Base-by-base conservation (phyloP, 176 grass and related monocot genomes). In the Triticum dicoccoides region DNA sequence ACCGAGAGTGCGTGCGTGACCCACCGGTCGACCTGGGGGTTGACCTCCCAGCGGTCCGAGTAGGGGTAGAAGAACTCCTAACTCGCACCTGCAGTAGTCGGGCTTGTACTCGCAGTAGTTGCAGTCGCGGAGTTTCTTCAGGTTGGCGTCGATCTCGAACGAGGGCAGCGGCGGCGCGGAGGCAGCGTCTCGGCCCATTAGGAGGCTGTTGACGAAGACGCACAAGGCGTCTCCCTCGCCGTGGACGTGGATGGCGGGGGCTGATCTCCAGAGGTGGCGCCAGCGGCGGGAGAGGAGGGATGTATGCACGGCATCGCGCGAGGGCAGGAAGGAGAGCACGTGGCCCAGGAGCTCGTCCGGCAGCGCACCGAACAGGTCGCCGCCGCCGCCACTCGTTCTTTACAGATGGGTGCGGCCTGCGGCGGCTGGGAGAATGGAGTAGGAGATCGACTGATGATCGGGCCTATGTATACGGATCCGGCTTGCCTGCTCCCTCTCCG, bases 271-370 rank as follows among this genome's bases (percentile, higher is more conserved):
- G 39, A 73, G 70, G n/a, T 73, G 70, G 39, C 70, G 70, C 70
- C 70, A 73, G 38, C 70, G 70, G 37, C 39, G 21, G 11, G 70
- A 0, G 70, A 73, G 70, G 0, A 24, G 2, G 38, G 38, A 73
- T 3, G 70, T 1, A n/a, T 25, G 1, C n/a, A 73, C 39, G n/a
- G 39, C 70, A n/a, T 73, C 39, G 70, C 39, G 39, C 2, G n/a
- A 73, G 10, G n/a, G 70, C 38, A 73, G 70, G 70, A 44, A 73
- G 70, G 70, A 73, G 21, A 73, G 21, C 39, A 73, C 70, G 70
- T 45, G 70, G n/a, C 23, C 13, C 38, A 44, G n/a, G 5, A 73
- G 11, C 21, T 73, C 11, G 11, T 73, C 70, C 39, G 38, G 70
- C 70, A 45, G 70, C 39, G 39, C 21, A 11, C n/a, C 38, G 2